A percentile compares a stretch with the other conserved stretches of the same genome.
Conservation (phyloP, 768 basidiomycete genomes). For the Suillus plorans region DNA sequence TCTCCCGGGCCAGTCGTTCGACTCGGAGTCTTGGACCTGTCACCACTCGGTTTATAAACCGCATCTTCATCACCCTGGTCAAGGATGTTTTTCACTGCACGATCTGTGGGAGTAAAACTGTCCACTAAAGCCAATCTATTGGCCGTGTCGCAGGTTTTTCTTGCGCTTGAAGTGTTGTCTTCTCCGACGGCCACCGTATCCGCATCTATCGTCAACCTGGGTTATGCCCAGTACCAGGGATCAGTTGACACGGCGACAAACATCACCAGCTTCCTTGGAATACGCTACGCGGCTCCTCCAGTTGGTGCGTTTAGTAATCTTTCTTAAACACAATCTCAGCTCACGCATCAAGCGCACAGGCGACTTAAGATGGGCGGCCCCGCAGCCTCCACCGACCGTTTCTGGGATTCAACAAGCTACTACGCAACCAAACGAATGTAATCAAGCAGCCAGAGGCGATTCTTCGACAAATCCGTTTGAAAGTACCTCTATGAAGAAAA, state of each 20-base stretch:
- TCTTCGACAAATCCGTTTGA: constrained; percentile 27
- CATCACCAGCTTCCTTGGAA: constrained; percentile 27
- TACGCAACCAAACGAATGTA: constrained; percentile 28
- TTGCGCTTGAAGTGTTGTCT: constrained; percentile 11
- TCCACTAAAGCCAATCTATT: neutral
- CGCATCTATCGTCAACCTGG: constrained; percentile 22
- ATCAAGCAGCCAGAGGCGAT: constrained; percentile 27
- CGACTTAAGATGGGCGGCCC: constrained; percentile 28
- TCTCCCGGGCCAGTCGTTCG: no score
- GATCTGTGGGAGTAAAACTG: neutral
- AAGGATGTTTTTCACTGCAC: neutral
- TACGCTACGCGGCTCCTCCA: constrained; percentile 28
- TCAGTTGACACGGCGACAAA: constrained; percentile 13
- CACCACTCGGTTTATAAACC: neutral
- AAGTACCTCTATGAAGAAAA: constrained; percentile 9
- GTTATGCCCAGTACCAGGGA: constrained; percentile 29
- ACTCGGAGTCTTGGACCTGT: no score
- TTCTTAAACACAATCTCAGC: neutral
- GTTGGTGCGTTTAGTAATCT: constrained; percentile 15
- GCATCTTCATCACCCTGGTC: neutral
- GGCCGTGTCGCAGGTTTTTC: constrained; percentile 4
- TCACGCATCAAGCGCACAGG: constrained; percentile 12
- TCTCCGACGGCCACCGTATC: neutral
- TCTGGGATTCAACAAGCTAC: constrained; percentile 28
- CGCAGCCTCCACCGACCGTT: constrained; percentile 23